phyloP scores from a whole-genome alignment of 2,329 filamentous ascomycete species.

The Trichophyton equinum region DNA sequence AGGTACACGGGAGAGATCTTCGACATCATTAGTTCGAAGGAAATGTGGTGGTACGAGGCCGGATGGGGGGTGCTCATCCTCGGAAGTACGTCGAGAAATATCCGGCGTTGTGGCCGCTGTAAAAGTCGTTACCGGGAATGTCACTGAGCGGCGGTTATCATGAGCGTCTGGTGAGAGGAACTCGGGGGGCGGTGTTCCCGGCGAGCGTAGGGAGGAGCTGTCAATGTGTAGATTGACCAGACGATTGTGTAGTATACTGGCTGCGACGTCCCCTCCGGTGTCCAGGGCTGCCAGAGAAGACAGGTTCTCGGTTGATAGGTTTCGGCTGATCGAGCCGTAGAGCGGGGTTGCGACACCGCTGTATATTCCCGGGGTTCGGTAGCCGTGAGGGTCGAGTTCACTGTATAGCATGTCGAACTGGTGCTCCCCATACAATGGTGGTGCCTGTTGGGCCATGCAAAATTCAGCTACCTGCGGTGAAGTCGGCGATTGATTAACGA shows the following conservation, averaged over 20 bases:
- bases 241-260: conserved; percentile 58
- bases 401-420: conserved; percentile 82
- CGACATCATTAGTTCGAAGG: conserved; percentile 43
- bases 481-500: conserved; percentile 50
- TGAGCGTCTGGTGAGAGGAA: neutral
- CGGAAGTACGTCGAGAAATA: conserved; percentile 36
- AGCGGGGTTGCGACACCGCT: conserved; percentile 66
- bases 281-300: conserved; percentile 39
- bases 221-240: conserved; percentile 39
- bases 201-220: neutral
- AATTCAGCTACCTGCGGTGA: conserved; percentile 38
- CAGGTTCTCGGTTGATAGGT: conserved; percentile 72
- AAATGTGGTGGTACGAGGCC: conserved; percentile 30
- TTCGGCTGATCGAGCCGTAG: conserved; percentile 57
- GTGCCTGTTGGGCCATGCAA: conserved; percentile 54
- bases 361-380: conserved; percentile 57
- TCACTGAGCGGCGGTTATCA: neutral
- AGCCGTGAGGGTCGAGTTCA: conserved; percentile 68
- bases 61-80: conserved; percentile 36
- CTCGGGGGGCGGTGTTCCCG: neutral
- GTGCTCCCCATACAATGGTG: conserved; percentile 87
- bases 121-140: conserved; percentile 3
- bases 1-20: conserved; percentile 58
- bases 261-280: conserved; percentile 40
- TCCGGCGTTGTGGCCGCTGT: conserved; percentile 18